Conservation (phyloP, 2,329 filamentous ascomycete genomes). For the Pleomassaria siparia region DNA sequence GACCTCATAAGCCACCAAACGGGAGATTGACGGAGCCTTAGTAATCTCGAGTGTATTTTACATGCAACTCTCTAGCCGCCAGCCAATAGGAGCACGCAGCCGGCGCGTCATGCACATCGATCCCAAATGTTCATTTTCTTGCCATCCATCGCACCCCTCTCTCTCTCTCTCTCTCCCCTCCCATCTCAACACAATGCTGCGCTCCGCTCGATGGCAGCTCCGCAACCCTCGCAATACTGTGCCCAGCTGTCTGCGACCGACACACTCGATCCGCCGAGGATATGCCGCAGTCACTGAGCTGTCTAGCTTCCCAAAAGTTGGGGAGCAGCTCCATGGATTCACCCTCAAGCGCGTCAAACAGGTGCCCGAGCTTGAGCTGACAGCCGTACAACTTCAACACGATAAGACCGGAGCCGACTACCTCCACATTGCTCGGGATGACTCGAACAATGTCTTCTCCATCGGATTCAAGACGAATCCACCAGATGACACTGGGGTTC, state of each 20-base stretch:
- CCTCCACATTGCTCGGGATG: slow-evolving; percentile 89
- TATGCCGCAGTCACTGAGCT: slow-evolving; percentile 74
- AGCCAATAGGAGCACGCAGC: slow-evolving; percentile 2
- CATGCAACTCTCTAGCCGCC: too few species aligned
- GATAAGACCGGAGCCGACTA: slow-evolving; percentile 96
- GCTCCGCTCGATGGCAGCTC: slow-evolving; percentile 35
- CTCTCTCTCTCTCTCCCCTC: slow-evolving; percentile 9
- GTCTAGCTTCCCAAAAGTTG: slow-evolving; percentile 72
- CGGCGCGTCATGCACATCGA: slow-evolving; percentile 1
- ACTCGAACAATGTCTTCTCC: slow-evolving; percentile 99
- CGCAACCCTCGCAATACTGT: slow-evolving; percentile 16
- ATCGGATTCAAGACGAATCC: slow-evolving; percentile 99
- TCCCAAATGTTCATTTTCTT: too few species aligned
- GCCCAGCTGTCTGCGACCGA: slow-evolving; percentile 12
- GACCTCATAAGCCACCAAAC: neutral
- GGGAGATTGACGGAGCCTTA: slow-evolving; percentile 2
- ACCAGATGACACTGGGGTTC: slow-evolving; percentile 91
- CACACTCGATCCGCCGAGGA: slow-evolving; percentile 21
- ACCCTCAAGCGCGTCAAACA: slow-evolving; percentile 86
- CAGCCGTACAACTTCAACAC: slow-evolving; percentile 85
- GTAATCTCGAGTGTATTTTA: slow-evolving; percentile 1
- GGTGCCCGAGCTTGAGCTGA: slow-evolving; percentile 90
- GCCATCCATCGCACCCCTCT: neutral
- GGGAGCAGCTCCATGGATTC: slow-evolving; percentile 90
- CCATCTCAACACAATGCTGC: slow-evolving; percentile 39